Conservation (phyloP, 345 rosid genomes). For the Boechera divaricarpa region DNA sequence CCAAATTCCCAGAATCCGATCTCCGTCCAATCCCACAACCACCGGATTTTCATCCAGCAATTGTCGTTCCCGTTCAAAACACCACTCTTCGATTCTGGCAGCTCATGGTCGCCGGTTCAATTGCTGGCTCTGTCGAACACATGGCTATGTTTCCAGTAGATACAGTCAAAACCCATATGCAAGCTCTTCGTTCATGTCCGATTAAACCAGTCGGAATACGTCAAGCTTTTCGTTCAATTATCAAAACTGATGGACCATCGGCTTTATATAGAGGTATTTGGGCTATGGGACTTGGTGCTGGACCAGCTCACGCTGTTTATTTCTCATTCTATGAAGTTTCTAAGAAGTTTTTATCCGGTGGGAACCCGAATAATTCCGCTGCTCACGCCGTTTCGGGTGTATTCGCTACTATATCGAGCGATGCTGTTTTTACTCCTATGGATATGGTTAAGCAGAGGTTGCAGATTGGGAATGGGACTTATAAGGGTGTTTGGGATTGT, state of each 20-base stretch:
- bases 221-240: conserved; percentile 77
- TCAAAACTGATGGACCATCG: conserved; percentile 69
- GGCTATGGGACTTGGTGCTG: conserved; percentile 99
- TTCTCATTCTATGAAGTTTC: conserved; percentile 86
- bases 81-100: conserved; percentile 81
- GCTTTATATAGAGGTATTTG: conserved; percentile 90
- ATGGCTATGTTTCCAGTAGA: conserved; percentile 99
- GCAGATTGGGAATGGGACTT: conserved; percentile 69
- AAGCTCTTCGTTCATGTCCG: conserved; percentile 94
- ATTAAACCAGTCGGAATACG: conserved; percentile 75
- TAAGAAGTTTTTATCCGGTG: conserved; percentile 70
- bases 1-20: conserved; percentile 68
- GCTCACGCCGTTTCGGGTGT: conserved; percentile 94
- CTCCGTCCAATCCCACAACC: conserved; percentile 65
- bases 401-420: conserved; percentile 89
- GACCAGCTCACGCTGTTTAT: conserved; percentile 99
- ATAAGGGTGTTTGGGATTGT: conserved; percentile 85
- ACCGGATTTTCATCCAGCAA: conserved; percentile 67
- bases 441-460: conserved; percentile 99
- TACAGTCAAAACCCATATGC: conserved; percentile 96
- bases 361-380: conserved; percentile 68
- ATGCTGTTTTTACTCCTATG: conserved; percentile 95
- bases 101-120: conserved; percentile 92
- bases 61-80: conserved; percentile 47
- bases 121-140: conserved; percentile 94